Conservation (phyloP, 805 yeast species). For the Komagataella pseudopastoris region DNA sequence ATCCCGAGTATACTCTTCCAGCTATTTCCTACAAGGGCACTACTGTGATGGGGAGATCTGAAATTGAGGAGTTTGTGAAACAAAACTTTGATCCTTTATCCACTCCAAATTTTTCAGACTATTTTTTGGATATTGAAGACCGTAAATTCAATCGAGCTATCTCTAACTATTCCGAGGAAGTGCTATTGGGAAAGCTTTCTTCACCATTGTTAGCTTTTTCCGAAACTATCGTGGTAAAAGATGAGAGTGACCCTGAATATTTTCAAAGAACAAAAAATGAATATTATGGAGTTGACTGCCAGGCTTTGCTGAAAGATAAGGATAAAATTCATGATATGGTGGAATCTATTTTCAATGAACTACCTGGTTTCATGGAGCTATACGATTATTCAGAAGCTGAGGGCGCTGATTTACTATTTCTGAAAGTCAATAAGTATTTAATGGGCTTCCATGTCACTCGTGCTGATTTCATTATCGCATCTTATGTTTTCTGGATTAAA, state of each 20-base stretch:
- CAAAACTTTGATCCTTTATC: background rate
- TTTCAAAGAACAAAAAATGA: background rate
- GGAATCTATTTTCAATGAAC: background rate
- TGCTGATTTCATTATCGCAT: constrained; percentile 1
- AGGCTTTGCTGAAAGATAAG: background rate
- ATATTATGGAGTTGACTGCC: constrained; percentile 1
- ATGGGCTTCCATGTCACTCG: background rate
- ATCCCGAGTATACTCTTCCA: constrained; percentile 1
- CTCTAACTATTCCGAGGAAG: background rate
- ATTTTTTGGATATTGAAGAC: background rate
- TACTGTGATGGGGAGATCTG: constrained; percentile 1
- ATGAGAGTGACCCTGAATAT: background rate
- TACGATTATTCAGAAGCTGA: background rate
- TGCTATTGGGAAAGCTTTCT: background rate
- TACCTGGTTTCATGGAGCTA: background rate
- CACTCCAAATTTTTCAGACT: background rate
- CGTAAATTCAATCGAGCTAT: background rate
- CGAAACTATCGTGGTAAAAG: background rate
- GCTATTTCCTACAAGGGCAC: background rate
- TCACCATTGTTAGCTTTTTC: background rate
- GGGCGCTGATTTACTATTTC: background rate
- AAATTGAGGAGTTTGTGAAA: background rate
- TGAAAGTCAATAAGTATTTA: background rate
- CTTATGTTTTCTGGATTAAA: background rate
- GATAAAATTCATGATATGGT: background rate